These are phyloP conservation scores for Apophysomyces variabilis DNA, from an alignment of 371 early-diverging fungal genomes.

Conservation along the genomic window DNA sequence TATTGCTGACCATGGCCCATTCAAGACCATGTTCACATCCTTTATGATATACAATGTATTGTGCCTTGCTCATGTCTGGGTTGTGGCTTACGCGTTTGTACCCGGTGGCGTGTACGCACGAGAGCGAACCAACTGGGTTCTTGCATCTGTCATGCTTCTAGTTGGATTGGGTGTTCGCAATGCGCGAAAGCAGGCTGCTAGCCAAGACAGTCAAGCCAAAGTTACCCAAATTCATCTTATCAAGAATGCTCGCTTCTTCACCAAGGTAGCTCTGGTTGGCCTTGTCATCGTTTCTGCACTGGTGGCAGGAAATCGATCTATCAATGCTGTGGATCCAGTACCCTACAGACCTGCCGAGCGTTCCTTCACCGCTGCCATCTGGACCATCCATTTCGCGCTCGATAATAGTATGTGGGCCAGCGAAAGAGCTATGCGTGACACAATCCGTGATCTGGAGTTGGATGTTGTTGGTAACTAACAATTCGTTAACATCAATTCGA, in stretches of 20 bases:
- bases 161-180: conserved; percentile 57
- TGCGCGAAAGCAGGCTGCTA: conserved; percentile 35
- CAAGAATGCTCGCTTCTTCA: conserved; percentile 42
- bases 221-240: conserved; percentile 41
- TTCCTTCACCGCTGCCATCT: conserved; percentile 80
- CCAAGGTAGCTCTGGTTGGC: conserved; percentile 32
- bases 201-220: conserved; percentile 22
- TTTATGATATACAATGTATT: conserved; percentile 72
- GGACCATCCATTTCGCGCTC: conserved; percentile 88
- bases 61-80: conserved; percentile 78
- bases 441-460: conserved; percentile 75
- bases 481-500: conserved; percentile 5
- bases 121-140: conserved; percentile 75
- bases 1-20: conserved; percentile 64
- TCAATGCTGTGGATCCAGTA: conserved; percentile 49
- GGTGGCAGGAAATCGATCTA: conserved; percentile 38
- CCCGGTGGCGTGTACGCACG: conserved; percentile 77
- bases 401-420: conserved; percentile 87
- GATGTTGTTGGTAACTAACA: conserved; percentile 74
- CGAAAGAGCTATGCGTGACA: conserved; percentile 74
- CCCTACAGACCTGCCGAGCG: conserved; percentile 70
- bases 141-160: conserved; percentile 56
- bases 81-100: conserved; percentile 85
- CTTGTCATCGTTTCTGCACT: conserved; percentile 38
- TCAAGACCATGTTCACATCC: conserved; percentile 65